These are phyloP conservation scores for Neonectria coccinea DNA, from an alignment of 2,329 filamentous ascomycete genomes.

Conservation along the genomic window DNA sequence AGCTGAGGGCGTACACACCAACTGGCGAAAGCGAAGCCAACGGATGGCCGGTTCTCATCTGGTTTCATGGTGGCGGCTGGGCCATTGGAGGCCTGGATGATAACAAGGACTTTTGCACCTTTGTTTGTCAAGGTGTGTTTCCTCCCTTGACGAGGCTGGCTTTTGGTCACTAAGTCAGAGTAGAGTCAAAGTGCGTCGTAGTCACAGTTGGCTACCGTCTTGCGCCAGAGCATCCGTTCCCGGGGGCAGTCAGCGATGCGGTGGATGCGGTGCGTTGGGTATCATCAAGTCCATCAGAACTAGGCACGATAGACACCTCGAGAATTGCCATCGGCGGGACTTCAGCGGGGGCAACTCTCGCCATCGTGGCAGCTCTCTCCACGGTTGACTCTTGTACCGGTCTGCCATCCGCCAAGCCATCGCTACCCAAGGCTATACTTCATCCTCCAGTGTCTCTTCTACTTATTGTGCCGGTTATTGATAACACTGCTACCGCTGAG, in stretches of 20 bases:
- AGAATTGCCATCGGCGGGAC: slow-evolving; percentile 42
- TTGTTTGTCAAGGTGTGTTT: slow-evolving; percentile 40
- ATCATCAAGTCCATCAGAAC: slow-evolving; percentile 10
- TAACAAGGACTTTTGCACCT: slow-evolving; percentile 48
- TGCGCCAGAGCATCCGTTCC: slow-evolving; percentile 48
- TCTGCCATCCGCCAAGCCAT: slow-evolving; percentile 12
- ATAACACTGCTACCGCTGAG: slow-evolving; percentile 42
- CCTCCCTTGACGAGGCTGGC: too few relatives aligned
- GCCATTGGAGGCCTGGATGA: slow-evolving; percentile 48
- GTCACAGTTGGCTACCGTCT: slow-evolving; percentile 48
- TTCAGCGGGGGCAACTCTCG: slow-evolving; percentile 39
- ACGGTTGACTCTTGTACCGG: not conserved
- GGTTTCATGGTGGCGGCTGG: slow-evolving; percentile 53
- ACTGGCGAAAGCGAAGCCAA: slow-evolving; percentile 18
- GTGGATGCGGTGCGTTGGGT: slow-evolving; percentile 45
- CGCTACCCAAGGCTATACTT: not conserved
- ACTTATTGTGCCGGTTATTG: slow-evolving; percentile 45
- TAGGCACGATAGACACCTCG: slow-evolving; percentile 34
- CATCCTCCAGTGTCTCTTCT: slow-evolving; percentile 7
- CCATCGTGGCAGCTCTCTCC: slow-evolving; percentile 19
- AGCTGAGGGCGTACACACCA: slow-evolving; percentile 45
- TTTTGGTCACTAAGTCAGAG: not conserved
- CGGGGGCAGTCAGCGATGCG: slow-evolving; percentile 45
- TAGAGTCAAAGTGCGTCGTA: slow-evolving; percentile 37
- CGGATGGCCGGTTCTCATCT: slow-evolving; percentile 49